These are phyloP conservation scores for Calocybe gangraenosa DNA, from an alignment of 768 basidiomycete species.

Conservation along the genomic window DNA sequence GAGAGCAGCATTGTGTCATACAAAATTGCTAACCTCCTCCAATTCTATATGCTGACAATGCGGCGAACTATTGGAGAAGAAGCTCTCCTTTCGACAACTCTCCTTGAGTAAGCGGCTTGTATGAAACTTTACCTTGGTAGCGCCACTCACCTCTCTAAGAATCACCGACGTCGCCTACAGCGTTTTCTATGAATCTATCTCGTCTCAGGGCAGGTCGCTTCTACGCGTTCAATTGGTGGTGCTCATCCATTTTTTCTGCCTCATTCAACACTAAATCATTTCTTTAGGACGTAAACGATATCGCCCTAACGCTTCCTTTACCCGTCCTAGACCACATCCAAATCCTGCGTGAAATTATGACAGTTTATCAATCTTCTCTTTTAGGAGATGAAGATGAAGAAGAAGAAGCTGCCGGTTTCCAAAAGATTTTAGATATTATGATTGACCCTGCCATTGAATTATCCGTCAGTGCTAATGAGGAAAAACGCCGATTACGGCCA, in stretches of 20 bases:
- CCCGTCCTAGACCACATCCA: conserved; percentile 79
- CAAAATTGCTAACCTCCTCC: conserved; percentile 90
- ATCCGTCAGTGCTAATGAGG: conserved; percentile 64
- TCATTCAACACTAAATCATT: conserved; percentile 16
- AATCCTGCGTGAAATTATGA: conserved; percentile 83
- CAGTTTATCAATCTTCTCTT: conserved; percentile 84
- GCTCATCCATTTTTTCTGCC: background rate
- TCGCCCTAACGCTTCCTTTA: conserved; percentile 68
- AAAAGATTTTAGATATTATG: conserved; percentile 76
- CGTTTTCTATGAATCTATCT: conserved; percentile 85
- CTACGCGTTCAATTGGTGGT: conserved; percentile 51
- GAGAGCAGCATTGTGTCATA: conserved; percentile 91
- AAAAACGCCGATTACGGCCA: conserved; percentile 48
- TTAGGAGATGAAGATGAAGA: conserved; percentile 56
- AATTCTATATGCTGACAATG: conserved; percentile 95
- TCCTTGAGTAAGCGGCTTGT: conserved; percentile 86
- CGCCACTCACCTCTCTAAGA: too few relatives aligned
- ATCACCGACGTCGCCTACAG: conserved; percentile 78
- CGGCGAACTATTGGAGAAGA: conserved; percentile 84
- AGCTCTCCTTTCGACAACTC: conserved; percentile 68
- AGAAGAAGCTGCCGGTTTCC: conserved; percentile 45
- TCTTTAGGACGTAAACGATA: conserved; percentile 61
- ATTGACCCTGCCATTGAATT: conserved; percentile 81
- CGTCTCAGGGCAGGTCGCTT: conserved; percentile 72
- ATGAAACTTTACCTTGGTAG: too few relatives aligned